Evolutionary conservation across 2,329 filamentous ascomycete species (phyloP).

Genomic region (Ampelomyces quisqualis): DNA sequence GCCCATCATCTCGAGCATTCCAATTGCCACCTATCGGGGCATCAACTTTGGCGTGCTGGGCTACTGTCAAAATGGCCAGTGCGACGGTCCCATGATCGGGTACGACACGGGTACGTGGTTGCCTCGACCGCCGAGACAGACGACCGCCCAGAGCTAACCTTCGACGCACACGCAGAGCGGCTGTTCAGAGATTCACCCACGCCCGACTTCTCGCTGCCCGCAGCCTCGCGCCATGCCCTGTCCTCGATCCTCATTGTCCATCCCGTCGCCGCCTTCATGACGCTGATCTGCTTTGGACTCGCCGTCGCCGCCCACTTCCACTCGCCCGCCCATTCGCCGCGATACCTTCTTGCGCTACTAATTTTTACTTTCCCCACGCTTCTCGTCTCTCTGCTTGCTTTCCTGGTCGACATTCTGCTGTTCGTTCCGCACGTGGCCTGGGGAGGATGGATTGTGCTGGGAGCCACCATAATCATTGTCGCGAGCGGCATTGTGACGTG

Average conservation of each 20-base stretch:
- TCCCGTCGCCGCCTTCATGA: constrained; percentile 83
- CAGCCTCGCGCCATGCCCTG: constrained; percentile 67
- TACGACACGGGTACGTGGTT: constrained; percentile 74
- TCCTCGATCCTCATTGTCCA: constrained; percentile 90
- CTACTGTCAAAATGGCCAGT: constrained; percentile 67
- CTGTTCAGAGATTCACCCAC: constrained; percentile 50
- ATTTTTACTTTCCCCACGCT: constrained; percentile 86
- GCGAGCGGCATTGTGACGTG: constrained; percentile 83
- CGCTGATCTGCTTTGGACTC: constrained; percentile 79
- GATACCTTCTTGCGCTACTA: constrained; percentile 80
- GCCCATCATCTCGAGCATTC: constrained; percentile 82
- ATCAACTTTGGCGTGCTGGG: constrained; percentile 92
- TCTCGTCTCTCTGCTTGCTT: constrained; percentile 78
- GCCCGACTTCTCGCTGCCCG: constrained; percentile 62
- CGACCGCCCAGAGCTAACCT: constrained; percentile 14
- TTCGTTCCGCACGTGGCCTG: constrained; percentile 93
- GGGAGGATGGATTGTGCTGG: constrained; percentile 92
- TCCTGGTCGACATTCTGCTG: constrained; percentile 88
- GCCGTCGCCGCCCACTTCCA: constrained; percentile 83
- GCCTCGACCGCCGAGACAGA: background rate
- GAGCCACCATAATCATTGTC: constrained; percentile 80
- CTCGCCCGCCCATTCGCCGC: constrained; percentile 81
- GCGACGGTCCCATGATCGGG: constrained; percentile 75
- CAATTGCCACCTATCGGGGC: constrained; percentile 73
- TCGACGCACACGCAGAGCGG: constrained; percentile 48